Percentiles rank a stretch among this genome's conserved stretches.
Conservation (phyloP, 768 basidiomycete species). For the Pisolithus tinctorius region DNA sequence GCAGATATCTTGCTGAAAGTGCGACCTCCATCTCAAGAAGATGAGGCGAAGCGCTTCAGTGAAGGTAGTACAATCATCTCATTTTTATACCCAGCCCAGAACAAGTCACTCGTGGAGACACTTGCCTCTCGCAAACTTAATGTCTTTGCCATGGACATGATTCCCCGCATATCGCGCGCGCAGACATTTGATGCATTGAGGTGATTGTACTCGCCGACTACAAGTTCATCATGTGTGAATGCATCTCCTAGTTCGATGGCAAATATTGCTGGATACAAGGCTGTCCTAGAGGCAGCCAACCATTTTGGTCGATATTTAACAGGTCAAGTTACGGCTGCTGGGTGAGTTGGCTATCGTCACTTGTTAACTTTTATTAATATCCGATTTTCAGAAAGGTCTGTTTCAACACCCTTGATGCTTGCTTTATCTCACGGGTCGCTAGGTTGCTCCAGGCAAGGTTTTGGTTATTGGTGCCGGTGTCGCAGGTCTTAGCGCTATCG, state of each 20-base stretch:
- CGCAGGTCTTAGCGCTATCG: conserved; percentile 83
- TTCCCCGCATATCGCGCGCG: conserved; percentile 85
- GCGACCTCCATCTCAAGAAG: conserved; percentile 58
- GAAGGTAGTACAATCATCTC: conserved; percentile 77
- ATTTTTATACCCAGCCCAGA: conserved; percentile 79
- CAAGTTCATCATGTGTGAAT: conserved; percentile 1
- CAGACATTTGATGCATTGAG: conserved; percentile 88
- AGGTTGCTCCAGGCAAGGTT: conserved; percentile 86
- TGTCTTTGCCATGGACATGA: conserved; percentile 86
- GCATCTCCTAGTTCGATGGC: conserved; percentile 66
- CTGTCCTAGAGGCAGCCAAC: conserved; percentile 85
- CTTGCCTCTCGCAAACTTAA: conserved; percentile 62
- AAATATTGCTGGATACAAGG: conserved; percentile 93
- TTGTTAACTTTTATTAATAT: background rate
- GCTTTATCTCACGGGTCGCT: conserved; percentile 12
- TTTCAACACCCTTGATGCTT: background rate
- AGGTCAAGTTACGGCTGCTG: conserved; percentile 87
- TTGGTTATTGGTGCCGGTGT: conserved; percentile 86
- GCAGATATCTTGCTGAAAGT: conserved; percentile 86
- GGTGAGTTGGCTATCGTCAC: conserved; percentile 40
- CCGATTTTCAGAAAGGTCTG: conserved; percentile 36
- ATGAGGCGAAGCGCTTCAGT: conserved; percentile 58
- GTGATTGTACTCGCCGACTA: conserved; percentile 28
- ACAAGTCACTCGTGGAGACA: conserved; percentile 64
- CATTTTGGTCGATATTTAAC: conserved; percentile 86